These are phyloP conservation scores for Trametes sanguinea DNA, from an alignment of 768 basidiomycete genomes.

Conservation along the genomic window DNA sequence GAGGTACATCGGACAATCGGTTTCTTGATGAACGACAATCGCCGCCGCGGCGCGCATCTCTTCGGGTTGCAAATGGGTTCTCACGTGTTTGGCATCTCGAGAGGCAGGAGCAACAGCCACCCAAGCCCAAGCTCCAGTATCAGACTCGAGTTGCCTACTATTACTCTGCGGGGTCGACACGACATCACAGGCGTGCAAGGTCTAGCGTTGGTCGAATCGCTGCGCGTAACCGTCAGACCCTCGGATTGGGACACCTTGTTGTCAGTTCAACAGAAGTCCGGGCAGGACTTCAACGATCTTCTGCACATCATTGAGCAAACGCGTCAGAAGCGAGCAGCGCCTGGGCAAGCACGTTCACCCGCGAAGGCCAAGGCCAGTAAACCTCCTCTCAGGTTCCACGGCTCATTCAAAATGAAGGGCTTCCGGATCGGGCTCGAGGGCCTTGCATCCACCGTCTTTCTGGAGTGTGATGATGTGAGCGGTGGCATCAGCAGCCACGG, in stretches of 20 bases:
- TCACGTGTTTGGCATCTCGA: slow-evolving; percentile 60
- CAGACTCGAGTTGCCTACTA: slow-evolving; percentile 64
- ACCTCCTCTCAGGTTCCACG: slow-evolving; percentile 42
- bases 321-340: slow-evolving; percentile 34
- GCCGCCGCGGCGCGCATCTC: slow-evolving; percentile 38
- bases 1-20: slow-evolving; percentile 52
- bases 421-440: slow-evolving; percentile 82
- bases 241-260: slow-evolving; percentile 83
- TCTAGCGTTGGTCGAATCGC: slow-evolving; percentile 63
- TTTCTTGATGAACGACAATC: slow-evolving; percentile 37
- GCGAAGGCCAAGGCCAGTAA: slow-evolving; percentile 18
- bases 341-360: not conserved
- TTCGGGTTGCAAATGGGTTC: slow-evolving; percentile 70
- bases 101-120: slow-evolving; percentile 31
- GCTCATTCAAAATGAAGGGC: slow-evolving; percentile 70
- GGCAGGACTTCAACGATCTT: slow-evolving; percentile 84
- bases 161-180: slow-evolving; percentile 62
- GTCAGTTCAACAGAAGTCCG: slow-evolving; percentile 85
- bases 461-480: slow-evolving; percentile 75
- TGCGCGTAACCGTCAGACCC: slow-evolving; percentile 75
- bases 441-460: slow-evolving; percentile 65
- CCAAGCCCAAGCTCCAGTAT: slow-evolving; percentile 49
- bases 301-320: slow-evolving; percentile 66
- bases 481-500: slow-evolving; percentile 56
- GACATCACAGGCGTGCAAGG: slow-evolving; percentile 52